Conservation (phyloP, 139 green algal species). For the Picochlorum costavermella region DNA sequence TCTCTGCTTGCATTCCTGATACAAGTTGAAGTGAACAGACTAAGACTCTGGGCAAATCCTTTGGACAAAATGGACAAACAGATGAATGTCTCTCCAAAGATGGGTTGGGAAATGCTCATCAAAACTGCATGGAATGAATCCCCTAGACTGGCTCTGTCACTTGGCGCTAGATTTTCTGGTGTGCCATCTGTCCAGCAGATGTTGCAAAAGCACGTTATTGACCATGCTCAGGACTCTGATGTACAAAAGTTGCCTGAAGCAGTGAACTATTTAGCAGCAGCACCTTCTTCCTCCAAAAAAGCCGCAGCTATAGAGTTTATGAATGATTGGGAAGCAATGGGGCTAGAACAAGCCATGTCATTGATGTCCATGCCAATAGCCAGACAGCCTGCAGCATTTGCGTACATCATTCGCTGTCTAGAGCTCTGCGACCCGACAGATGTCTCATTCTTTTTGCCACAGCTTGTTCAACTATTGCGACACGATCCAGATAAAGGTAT, state of each 20-base stretch:
- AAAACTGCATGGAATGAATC: constrained; percentile 48
- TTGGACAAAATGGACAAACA: constrained; percentile 1
- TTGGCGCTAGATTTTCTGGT: constrained; percentile 26
- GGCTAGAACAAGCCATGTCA: constrained; percentile 48
- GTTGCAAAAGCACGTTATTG: constrained; percentile 39
- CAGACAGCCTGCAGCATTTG: constrained; percentile 22
- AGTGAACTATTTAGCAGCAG: constrained; percentile 42
- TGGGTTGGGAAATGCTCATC: constrained; percentile 29
- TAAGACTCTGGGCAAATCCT: constrained; percentile 39
- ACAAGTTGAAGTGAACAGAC: constrained; percentile 43
- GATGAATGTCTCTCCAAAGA: not conserved
- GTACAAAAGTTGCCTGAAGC: constrained; percentile 47
- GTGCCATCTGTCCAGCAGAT: not conserved
- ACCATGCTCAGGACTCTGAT: constrained; percentile 21
- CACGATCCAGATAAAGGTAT: constrained; percentile 42
- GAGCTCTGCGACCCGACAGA: constrained; percentile 27
- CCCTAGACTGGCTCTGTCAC: constrained; percentile 43
- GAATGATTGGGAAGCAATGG: constrained; percentile 40
- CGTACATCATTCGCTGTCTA: constrained; percentile 36
- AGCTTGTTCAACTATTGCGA: constrained; percentile 79
- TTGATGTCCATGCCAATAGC: constrained; percentile 42
- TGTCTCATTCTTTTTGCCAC: constrained; percentile 85
- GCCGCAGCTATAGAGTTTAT: constrained; percentile 22
- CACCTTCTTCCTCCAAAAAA: constrained; percentile 2
- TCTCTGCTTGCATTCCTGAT: not conserved